Conservation (phyloP, 768 basidiomycete species). For the Cystobasidium ongulense region DNA sequence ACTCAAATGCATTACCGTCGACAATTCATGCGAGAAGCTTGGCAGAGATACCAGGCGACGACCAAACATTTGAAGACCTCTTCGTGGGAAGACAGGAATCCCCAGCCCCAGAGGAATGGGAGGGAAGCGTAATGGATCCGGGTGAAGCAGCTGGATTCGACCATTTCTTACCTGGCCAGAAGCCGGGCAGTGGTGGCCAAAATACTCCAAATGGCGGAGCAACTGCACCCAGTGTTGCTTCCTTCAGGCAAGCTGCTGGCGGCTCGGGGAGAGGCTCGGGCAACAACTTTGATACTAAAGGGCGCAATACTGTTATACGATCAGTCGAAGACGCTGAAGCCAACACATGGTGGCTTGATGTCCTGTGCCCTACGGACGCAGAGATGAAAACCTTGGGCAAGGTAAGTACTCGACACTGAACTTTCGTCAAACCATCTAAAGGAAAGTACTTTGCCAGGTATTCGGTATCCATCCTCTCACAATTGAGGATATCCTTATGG, state of each 20-base stretch:
- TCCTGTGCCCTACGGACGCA: slow-evolving; percentile 86
- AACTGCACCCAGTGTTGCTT: neutral
- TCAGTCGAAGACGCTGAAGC: slow-evolving; percentile 55
- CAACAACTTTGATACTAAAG: neutral
- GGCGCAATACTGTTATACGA: slow-evolving; percentile 25
- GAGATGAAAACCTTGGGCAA: slow-evolving; percentile 97
- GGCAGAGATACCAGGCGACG: slow-evolving; percentile 85
- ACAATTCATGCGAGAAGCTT: slow-evolving; percentile 92
- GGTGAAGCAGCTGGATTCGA: neutral
- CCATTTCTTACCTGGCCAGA: neutral
- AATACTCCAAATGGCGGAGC: slow-evolving; percentile 34
- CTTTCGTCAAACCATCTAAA: neutral
- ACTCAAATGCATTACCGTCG: slow-evolving; percentile 80
- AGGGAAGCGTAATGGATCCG: neutral
- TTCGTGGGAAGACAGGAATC: slow-evolving; percentile 51
- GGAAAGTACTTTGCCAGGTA: slow-evolving; percentile 53
- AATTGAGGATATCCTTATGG: slow-evolving; percentile 98
- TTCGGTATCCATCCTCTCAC: slow-evolving; percentile 96
- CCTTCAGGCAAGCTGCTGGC: slow-evolving; percentile 9
- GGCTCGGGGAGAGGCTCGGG: neutral
- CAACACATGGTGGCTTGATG: slow-evolving; percentile 95
- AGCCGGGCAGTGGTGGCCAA: slow-evolving; percentile 20
- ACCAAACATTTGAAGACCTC: slow-evolving; percentile 83
- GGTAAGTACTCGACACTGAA: slow-evolving; percentile 48
- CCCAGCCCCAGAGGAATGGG: slow-evolving; percentile 24